Evolutionary conservation across 2,329 filamentous ascomycete species (phyloP), one percentile per base, ranked within the genome.

Genomic region (Pestalotiopsis sp.): DNA sequence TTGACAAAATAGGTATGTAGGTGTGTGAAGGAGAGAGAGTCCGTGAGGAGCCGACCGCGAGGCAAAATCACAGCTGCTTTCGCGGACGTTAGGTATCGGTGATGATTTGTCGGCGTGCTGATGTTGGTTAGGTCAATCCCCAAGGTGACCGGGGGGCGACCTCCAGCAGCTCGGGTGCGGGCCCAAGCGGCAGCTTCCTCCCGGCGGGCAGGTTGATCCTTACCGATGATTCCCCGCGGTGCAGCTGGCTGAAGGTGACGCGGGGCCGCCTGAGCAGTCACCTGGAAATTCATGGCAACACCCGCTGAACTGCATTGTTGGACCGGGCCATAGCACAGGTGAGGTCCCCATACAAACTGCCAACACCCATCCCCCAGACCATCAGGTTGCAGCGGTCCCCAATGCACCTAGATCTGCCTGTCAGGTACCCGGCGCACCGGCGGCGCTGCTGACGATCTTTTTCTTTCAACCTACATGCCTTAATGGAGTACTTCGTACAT

Each of bases 61-160:
- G 27, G 39, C 41, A 25, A 49, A 11, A 36, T 66, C 63, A 58
- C 41, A 58, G 36, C 41, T 49, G 31, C 31, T 38, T 25, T 39
- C 17, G 38, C 56, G 64, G 52, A 66, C 56, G 64, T 52, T 36
- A 36, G 31, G 31, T 36, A 39, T 59, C n/a, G 49, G 52, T 66
- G 64, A 60, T 66, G 64, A 60, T 59, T 66, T 66, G 58, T 56
- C 49, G 41, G 13, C 25, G n/a, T 14, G 27, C 38, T 31, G 38
- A 52, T 45, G 39, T 23, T 49, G 45, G 45, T 52, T 36, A 64
- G 27, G 20, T 64, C 62, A 17, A 23, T 25, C 63, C 52, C 52
- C 52, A 25, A 38, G 23, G 63, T 9, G 13, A n/a, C 45, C 27
- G 41, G 38, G 11, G 60, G 31, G 31, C 31, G 31, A 36, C 31